These are phyloP conservation scores for Fagopyrum tataricum DNA, from an alignment of 148 eudicot genomes.

Conservation along the genomic window DNA sequence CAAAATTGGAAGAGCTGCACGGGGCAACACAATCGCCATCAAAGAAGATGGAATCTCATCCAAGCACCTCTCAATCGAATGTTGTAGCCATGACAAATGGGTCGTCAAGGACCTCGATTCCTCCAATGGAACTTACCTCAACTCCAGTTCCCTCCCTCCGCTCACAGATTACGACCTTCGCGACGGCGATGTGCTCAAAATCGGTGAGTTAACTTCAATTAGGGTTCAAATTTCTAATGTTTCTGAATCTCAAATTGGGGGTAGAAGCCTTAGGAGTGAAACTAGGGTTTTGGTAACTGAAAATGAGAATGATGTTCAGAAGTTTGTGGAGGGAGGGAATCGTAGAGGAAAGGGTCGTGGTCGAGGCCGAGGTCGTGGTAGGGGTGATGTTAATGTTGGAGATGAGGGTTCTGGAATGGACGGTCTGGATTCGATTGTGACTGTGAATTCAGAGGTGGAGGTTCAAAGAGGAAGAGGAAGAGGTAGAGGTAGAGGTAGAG, in stretches of 20 bases:
- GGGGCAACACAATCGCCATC: constrained; percentile 55
- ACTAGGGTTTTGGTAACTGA: neutral
- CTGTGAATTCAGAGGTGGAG: neutral
- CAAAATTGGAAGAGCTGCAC: constrained; percentile 49
- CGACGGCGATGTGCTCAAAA: constrained; percentile 45
- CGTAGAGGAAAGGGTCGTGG: constrained; percentile 3
- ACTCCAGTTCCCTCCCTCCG: constrained; percentile 27
- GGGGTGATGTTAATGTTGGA: constrained; percentile 14
- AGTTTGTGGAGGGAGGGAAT: neutral
- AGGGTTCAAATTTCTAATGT: constrained; percentile 25
- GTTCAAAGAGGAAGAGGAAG: constrained; percentile 12
- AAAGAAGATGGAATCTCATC: constrained; percentile 80
- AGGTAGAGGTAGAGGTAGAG: constrained; percentile 15
- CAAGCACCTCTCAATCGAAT: constrained; percentile 47
- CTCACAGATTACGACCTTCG: constrained; percentile 22
- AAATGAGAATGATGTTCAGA: neutral
- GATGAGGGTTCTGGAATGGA: constrained; percentile 14
- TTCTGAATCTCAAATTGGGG: constrained; percentile 11
- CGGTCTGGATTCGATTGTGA: constrained; percentile 3
- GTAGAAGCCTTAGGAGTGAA: constrained; percentile 26
- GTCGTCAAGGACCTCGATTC: constrained; percentile 55
- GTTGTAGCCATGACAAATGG: constrained; percentile 36
- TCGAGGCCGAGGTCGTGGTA: constrained; percentile 20
- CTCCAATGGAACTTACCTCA: constrained; percentile 62
- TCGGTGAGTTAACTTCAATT: constrained; percentile 61